Conservation (phyloP, 2,329 filamentous ascomycete species). For the Aspergillus sp. region DNA sequence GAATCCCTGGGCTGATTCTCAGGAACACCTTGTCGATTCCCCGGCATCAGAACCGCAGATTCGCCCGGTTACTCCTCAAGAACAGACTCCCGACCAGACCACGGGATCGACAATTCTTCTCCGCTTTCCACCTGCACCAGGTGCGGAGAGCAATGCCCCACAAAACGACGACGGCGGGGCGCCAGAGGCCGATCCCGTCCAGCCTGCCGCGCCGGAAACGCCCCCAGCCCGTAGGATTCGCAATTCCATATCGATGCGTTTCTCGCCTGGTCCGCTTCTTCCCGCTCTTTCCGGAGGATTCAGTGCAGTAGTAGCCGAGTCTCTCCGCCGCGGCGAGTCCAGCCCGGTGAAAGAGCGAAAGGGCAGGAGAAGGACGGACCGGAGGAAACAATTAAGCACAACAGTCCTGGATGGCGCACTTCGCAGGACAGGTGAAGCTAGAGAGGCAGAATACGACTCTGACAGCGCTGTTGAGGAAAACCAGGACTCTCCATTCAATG, state of each 20-base stretch:
- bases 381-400: conserved; percentile 23
- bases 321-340: conserved; percentile 52
- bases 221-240: conserved; percentile 33
- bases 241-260: conserved; percentile 45
- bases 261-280: conserved; percentile 54
- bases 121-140: conserved; percentile 35
- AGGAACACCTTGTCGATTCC: conserved; percentile 10
- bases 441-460: conserved; percentile 13
- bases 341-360: conserved; percentile 29
- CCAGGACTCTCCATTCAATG: conserved; percentile 11
- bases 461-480: conserved; percentile 11
- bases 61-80: conserved; percentile 22
- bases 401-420: conserved; percentile 15
- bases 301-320: conserved; percentile 58
- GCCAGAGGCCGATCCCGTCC: conserved; percentile 15
- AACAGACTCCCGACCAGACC: conserved; percentile 9
- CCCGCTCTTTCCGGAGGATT: conserved; percentile 55
- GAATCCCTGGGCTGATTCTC: conserved; percentile 34
- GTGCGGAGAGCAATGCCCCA: conserved; percentile 17
- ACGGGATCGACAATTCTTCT: conserved; percentile 29
- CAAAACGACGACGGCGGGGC: conserved; percentile 6
- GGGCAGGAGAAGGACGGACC: conserved; percentile 17
- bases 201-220: conserved; percentile 22
- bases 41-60: conserved; percentile 18
- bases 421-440: conserved; percentile 13